These are phyloP conservation scores for Blechomonas ayalai DNA, from an alignment of 208 protist genomes.

Conservation along the genomic window DNA sequence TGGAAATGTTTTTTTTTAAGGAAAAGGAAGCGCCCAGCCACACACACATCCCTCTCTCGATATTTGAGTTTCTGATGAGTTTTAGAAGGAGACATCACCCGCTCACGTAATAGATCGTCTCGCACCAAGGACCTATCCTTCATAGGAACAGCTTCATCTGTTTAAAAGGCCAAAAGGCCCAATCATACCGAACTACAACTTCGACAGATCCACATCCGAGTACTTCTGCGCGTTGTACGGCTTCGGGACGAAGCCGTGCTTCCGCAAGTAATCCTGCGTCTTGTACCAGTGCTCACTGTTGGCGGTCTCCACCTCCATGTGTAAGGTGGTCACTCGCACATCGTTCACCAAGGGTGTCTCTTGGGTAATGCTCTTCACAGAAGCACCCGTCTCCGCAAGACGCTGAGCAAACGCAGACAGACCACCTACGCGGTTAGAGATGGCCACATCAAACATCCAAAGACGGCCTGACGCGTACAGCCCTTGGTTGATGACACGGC, in stretches of 20 bases:
- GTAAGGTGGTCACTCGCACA: conserved; percentile 32
- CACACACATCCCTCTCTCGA: too few relatives aligned
- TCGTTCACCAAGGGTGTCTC: conserved; percentile 68
- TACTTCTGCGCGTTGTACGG: conserved; percentile 24
- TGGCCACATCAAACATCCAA: conserved; percentile 55
- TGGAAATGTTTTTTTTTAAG: too few relatives aligned
- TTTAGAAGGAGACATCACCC: too few relatives aligned
- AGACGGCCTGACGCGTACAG: conserved; percentile 67
- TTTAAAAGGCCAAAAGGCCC: too few relatives aligned
- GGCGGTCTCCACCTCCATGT: conserved; percentile 48
- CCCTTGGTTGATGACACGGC: conserved; percentile 80
- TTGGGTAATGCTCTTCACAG: conserved; percentile 73
- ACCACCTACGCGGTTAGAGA: conserved; percentile 81
- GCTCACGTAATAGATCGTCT: too few relatives aligned
- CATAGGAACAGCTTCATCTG: too few relatives aligned
- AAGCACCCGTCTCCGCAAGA: conserved; percentile 44
- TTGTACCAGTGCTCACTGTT: conserved; percentile 26
- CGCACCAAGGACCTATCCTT: too few relatives aligned
- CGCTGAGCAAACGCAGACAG: conserved; percentile 39
- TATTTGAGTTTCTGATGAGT: too few relatives aligned
- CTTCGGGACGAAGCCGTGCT: conserved; percentile 28
- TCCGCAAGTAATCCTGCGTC: conserved; percentile 21
- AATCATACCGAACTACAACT: conserved; percentile 14
- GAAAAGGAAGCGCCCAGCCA: too few relatives aligned
- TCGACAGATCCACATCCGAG: conserved; percentile 32